These are phyloP conservation scores for Citrus sp. DNA, from an alignment of 345 rosid species.

Conservation along the genomic window DNA sequence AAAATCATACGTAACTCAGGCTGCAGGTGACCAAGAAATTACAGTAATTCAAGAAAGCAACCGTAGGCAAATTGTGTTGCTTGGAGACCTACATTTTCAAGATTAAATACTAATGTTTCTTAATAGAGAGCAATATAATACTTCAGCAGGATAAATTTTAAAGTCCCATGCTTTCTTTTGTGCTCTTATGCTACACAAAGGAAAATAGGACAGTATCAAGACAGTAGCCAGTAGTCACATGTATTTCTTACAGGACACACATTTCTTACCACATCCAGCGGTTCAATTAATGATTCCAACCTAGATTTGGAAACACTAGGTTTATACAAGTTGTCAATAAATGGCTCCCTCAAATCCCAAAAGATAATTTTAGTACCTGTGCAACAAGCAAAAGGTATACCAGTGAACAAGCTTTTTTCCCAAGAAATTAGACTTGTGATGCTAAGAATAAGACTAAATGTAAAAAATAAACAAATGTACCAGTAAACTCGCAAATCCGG, in stretches of 20 bases:
- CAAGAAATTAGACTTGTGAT: not conserved
- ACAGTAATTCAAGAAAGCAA: not conserved
- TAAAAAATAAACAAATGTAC: constrained; percentile 33
- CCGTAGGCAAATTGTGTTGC: too few relatives aligned
- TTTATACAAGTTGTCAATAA: constrained; percentile 79
- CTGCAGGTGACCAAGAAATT: not conserved
- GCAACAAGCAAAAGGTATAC: constrained; percentile 27
- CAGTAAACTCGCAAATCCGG: constrained; percentile 79
- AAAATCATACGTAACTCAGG: not conserved
- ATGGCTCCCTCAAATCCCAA: constrained; percentile 84
- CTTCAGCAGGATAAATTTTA: not conserved
- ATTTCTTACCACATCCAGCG: constrained; percentile 67
- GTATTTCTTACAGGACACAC: constrained; percentile 7
- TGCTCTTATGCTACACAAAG: not conserved
- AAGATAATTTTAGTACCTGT: constrained; percentile 92
- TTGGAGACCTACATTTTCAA: not conserved
- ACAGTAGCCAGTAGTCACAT: not conserved
- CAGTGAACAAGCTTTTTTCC: constrained; percentile 12
- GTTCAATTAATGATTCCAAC: constrained; percentile 77
- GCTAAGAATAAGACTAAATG: not conserved
- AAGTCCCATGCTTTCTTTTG: constrained; percentile 1
- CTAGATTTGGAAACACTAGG: constrained; percentile 72
- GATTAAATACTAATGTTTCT: not conserved
- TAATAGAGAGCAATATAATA: not conserved
- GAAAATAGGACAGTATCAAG: not conserved